Conservation (phyloP, 805 yeast genomes). For the Sungouiozyma ichnusensis region DNA sequence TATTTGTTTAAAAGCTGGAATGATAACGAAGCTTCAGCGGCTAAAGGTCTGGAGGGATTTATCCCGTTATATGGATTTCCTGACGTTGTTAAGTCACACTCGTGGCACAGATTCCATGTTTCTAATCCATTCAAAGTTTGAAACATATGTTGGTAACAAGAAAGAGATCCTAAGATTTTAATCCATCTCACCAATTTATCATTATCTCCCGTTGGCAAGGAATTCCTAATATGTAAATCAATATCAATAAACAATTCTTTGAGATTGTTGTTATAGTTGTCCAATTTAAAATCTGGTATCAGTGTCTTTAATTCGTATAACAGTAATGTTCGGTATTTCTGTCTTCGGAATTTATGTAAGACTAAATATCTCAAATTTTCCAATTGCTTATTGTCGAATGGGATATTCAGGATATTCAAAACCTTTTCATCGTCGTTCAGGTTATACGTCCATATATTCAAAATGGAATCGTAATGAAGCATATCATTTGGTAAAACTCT, state of each 20-base stretch:
- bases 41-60: conserved; percentile 24
- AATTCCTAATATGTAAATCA: conserved; percentile 8
- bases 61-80: conserved; percentile 11
- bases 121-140: background rate
- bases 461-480: conserved; percentile 5
- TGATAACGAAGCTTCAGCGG: conserved; percentile 11
- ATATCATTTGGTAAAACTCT: conserved; percentile 4
- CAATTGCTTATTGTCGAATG: conserved; percentile 15
- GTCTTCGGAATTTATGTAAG: conserved; percentile 4
- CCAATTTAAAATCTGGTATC: conserved; percentile 6
- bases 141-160: conserved; percentile 13
- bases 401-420: conserved; percentile 3
- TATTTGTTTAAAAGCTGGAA: conserved; percentile 21
- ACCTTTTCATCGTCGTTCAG: conserved; percentile 3
- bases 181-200: conserved; percentile 12
- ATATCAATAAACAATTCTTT: conserved; percentile 10
- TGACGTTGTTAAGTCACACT: conserved; percentile 15
- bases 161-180: conserved; percentile 13
- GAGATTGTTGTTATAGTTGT: conserved; percentile 2
- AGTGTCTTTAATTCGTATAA: conserved; percentile 5
- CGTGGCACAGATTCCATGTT: conserved; percentile 10
- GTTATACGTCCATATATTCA: conserved; percentile 8
- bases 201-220: conserved; percentile 12
- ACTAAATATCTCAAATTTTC: conserved; percentile 15
- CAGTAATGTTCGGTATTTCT: conserved; percentile 2